These are phyloP conservation scores for Torulaspora pretoriensis DNA, from an alignment of 1,139 yeast species.

Conservation along the genomic window DNA sequence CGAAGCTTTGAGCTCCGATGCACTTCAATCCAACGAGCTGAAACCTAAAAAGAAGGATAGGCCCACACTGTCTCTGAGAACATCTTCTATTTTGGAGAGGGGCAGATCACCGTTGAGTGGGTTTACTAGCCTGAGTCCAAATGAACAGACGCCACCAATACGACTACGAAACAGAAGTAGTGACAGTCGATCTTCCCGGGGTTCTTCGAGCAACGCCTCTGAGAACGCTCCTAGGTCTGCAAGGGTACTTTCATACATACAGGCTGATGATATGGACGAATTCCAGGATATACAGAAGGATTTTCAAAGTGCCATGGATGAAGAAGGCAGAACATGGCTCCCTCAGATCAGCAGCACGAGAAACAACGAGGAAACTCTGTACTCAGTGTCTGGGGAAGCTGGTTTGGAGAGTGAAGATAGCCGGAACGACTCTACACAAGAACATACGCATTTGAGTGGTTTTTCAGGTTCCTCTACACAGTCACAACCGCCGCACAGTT, in stretches of 20 bases:
- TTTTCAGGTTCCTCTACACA: not conserved
- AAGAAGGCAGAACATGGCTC: slow-evolving; percentile 30
- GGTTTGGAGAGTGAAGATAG: not conserved
- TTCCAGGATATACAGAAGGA: slow-evolving; percentile 34
- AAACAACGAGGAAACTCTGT: not conserved
- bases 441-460: not conserved
- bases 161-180: slow-evolving; percentile 23
- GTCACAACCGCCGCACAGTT: not conserved
- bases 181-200: slow-evolving; percentile 16
- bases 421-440: not conserved
- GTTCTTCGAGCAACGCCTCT: slow-evolving; percentile 12
- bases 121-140: not conserved
- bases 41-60: slow-evolving; percentile 8
- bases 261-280: slow-evolving; percentile 35
- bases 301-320: slow-evolving; percentile 28
- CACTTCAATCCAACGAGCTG: slow-evolving; percentile 14
- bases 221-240: slow-evolving; percentile 27
- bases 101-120: not conserved
- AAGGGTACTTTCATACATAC: slow-evolving; percentile 29
- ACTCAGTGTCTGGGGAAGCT: not conserved
- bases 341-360: slow-evolving; percentile 21
- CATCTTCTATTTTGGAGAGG: slow-evolving; percentile 16
- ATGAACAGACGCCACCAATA: slow-evolving; percentile 9
- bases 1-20: slow-evolving; percentile 15
- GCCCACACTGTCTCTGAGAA: slow-evolving; percentile 21